Conservation (phyloP, 2,329 filamentous ascomycete species). For the Aureobasidium sp. region DNA sequence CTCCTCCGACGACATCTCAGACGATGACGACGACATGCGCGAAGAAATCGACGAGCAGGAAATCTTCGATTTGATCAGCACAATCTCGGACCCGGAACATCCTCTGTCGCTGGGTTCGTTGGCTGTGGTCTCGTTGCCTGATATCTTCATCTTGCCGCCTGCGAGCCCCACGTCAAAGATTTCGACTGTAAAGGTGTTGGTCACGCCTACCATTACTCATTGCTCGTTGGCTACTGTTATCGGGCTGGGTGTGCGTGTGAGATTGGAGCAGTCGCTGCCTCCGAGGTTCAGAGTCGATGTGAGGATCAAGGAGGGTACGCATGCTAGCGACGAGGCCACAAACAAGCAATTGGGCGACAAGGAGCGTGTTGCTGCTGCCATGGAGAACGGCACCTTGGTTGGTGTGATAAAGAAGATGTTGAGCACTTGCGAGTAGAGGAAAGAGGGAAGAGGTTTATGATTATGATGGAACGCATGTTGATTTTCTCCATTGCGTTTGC, state of each 20-base stretch:
- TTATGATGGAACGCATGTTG: constrained; percentile 4
- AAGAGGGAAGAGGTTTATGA: neutral
- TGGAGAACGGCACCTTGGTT: constrained; percentile 88
- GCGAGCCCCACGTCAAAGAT: constrained; percentile 56
- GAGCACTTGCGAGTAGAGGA: constrained; percentile 27
- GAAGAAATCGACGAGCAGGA: constrained; percentile 96
- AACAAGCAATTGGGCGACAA: constrained; percentile 97
- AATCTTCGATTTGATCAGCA: constrained; percentile 91
- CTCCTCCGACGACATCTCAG: constrained; percentile 31
- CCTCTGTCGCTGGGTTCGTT: constrained; percentile 87
- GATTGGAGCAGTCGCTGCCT: constrained; percentile 82
- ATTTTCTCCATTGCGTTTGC: neutral
- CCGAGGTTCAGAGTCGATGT: constrained; percentile 90
- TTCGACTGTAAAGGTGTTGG: constrained; percentile 71
- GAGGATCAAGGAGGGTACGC: constrained; percentile 90
- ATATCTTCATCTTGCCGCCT: constrained; percentile 71
- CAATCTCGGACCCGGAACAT: constrained; percentile 94
- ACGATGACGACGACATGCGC: constrained; percentile 51
- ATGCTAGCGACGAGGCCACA: constrained; percentile 87
- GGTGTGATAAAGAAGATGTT: constrained; percentile 90
- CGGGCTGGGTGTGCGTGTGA: constrained; percentile 82
- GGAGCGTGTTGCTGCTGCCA: constrained; percentile 85
- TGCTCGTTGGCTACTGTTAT: constrained; percentile 96
- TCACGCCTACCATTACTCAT: constrained; percentile 94
- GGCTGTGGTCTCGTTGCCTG: constrained; percentile 89